Conservation (phyloP, 1,139 yeast species). For the Sugiyamaella japonica region DNA sequence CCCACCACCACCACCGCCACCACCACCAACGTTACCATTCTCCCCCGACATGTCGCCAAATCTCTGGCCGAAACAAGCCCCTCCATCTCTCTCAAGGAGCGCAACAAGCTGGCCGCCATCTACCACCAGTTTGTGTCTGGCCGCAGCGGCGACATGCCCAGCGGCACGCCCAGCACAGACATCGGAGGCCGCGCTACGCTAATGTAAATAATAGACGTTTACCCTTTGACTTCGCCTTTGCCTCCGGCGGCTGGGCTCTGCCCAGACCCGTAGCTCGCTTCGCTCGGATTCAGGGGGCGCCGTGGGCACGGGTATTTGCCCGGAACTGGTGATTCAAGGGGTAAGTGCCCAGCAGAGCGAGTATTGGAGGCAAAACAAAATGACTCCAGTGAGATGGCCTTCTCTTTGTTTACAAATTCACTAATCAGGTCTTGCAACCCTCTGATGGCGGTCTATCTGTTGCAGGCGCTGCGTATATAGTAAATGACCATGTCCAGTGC, state of each 20-base stretch:
- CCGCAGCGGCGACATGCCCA: conserved; percentile 87
- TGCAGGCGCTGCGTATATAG: too few species aligned
- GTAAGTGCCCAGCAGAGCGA: too few species aligned
- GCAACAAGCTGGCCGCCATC: conserved; percentile 58
- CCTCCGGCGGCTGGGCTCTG: conserved; percentile 16
- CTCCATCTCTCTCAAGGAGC: conserved; percentile 76
- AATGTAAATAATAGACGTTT: conserved; percentile 44
- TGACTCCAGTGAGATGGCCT: too few species aligned
- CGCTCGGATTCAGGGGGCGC: not conserved
- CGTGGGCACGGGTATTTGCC: not conserved
- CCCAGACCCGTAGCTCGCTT: conserved; percentile 13
- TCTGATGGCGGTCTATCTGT: too few species aligned
- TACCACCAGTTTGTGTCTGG: conserved; percentile 75
- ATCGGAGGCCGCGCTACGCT: conserved; percentile 83
- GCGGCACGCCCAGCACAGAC: conserved; percentile 77
- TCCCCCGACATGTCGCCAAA: conserved; percentile 55
- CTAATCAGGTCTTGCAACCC: too few species aligned
- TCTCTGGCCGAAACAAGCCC: conserved; percentile 81
- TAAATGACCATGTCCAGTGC: too few species aligned
- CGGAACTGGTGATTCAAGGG: too few species aligned
- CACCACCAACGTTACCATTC: conserved; percentile 44
- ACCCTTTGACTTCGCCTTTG: not conserved
- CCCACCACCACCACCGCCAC: conserved; percentile 12
- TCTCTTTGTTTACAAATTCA: too few species aligned
- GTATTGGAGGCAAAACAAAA: too few species aligned